Evolutionary conservation across 1,284 basidiomycete genomes (phyloP).

Genomic region (Coriolopsis trogii): DNA sequence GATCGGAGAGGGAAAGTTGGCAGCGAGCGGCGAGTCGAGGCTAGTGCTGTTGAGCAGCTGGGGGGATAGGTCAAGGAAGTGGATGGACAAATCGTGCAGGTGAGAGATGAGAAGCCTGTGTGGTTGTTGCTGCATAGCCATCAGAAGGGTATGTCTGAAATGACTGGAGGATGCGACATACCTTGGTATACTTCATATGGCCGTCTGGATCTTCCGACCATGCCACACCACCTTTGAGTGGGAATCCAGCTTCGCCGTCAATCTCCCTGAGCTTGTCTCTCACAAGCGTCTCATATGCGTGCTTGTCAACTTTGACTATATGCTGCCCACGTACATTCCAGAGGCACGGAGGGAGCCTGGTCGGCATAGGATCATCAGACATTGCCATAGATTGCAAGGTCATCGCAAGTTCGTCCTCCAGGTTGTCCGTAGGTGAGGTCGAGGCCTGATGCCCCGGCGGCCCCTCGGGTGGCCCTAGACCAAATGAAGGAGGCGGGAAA

Average conservation of each 20-base stretch:
- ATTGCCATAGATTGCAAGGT: constrained; percentile 47
- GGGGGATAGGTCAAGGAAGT: constrained; percentile 70
- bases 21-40: constrained; percentile 45
- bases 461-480: too few relatives aligned
- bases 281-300: constrained; percentile 43
- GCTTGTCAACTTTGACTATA: constrained; percentile 47
- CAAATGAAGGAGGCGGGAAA: constrained; percentile 59
- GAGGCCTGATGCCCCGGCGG: too few relatives aligned
- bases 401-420: constrained; percentile 44
- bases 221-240: constrained; percentile 54
- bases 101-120: constrained; percentile 70
- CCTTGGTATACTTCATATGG: constrained; percentile 55
- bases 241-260: constrained; percentile 31
- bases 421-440: constrained; percentile 22
- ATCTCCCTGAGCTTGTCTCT: constrained; percentile 9
- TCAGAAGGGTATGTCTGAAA: background rate
- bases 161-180: constrained; percentile 17
- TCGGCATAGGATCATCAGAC: constrained; percentile 40
- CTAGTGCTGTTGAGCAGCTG: constrained; percentile 60
- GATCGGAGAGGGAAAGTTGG: constrained; percentile 63
- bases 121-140: constrained; percentile 53
- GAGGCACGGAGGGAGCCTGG: constrained; percentile 45
- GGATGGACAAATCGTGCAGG: constrained; percentile 67
- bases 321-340: constrained; percentile 44
- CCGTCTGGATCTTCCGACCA: constrained; percentile 49